phyloP scores from a whole-genome alignment of 768 basidiomycete species.

The Podaxis pistillaris region DNA sequence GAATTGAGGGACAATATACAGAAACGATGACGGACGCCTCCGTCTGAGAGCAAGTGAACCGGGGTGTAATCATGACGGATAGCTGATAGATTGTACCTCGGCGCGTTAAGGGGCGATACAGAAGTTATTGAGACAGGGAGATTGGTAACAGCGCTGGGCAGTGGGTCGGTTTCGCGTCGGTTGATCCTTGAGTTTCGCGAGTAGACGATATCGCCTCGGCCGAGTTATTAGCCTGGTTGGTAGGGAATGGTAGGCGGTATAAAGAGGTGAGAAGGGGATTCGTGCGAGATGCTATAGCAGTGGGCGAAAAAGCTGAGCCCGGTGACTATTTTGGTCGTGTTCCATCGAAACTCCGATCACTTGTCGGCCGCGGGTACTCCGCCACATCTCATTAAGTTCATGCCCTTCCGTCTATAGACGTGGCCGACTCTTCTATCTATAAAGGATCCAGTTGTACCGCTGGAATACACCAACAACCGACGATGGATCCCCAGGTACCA shows the following conservation, averaged over 20 bases:
- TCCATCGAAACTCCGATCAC: slow-evolving; percentile 4
- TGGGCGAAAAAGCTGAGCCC: not conserved
- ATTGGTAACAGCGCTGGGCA: not conserved
- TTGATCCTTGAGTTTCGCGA: not conserved
- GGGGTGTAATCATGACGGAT: slow-evolving; percentile 68
- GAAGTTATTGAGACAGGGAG: not conserved
- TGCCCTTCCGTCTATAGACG: not conserved
- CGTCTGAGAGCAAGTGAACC: slow-evolving; percentile 69
- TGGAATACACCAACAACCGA: not conserved
- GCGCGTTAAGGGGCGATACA: not conserved
- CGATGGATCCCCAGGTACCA: slow-evolving; percentile 54
- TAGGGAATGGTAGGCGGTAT: not conserved
- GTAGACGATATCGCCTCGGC: not conserved
- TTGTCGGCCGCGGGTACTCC: not conserved
- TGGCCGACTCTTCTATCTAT: not conserved
- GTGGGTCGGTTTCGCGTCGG: not conserved
- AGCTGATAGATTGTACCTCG: slow-evolving; percentile 1
- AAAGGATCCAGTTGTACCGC: slow-evolving; percentile 2
- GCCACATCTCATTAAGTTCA: not conserved
- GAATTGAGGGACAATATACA: slow-evolving; percentile 70
- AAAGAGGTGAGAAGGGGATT: not conserved
- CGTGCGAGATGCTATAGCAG: not conserved
- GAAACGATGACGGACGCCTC: slow-evolving; percentile 51
- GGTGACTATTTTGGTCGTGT: not conserved
- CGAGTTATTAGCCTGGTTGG: not conserved